Base-by-base conservation (phyloP, 257 asterid species). In the Phtheirospermum japonicum region DNA sequence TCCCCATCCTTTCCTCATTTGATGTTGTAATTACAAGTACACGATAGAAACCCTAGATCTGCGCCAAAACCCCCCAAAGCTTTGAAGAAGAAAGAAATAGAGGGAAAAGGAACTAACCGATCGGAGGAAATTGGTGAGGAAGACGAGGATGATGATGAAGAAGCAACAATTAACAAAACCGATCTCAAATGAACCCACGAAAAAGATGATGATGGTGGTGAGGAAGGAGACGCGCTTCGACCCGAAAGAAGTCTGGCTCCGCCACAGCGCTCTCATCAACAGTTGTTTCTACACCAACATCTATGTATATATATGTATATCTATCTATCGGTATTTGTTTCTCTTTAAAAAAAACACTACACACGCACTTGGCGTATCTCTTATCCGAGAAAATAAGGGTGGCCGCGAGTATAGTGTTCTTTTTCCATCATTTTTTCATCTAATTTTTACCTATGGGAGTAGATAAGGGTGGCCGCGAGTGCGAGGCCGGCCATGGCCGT, bases 401-500 rank as follows among this genome's bases (percentile, higher is more conserved):
- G 57, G 84, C 86, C 71, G 89, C 90, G 77, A 84, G 73, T 65
- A n/a, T n/a, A n/a, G n/a, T n/a, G n/a, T n/a, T n/a, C n/a, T n/a
- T n/a, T n/a, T n/a, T n/a, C n/a, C n/a, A n/a, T n/a, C n/a, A n/a
- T n/a, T n/a, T n/a, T n/a, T n/a, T n/a, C n/a, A n/a, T n/a, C 64
- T 40, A 23, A 23, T 42, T 53, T 80, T 82, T 78, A 84, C 88
- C 88, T 71, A 79, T 85, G 90, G 59, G 90, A 87, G 79, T 87
- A 79, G 71, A 77, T 77, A 73, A 78, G 75, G 72, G 88, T 84
- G 57, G 84, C 86, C 71, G 89, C 90, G 77, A 84, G 73, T 65
- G 93, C 86, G 61, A 80, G 68, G 30, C 90, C 88, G 63, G 89
- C 89, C 89, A 82, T 80, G 83, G 95, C 92, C 76, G 92, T 82